Base-by-base conservation (phyloP, 2,329 filamentous ascomycete species). In the Xylaria sp. region DNA sequence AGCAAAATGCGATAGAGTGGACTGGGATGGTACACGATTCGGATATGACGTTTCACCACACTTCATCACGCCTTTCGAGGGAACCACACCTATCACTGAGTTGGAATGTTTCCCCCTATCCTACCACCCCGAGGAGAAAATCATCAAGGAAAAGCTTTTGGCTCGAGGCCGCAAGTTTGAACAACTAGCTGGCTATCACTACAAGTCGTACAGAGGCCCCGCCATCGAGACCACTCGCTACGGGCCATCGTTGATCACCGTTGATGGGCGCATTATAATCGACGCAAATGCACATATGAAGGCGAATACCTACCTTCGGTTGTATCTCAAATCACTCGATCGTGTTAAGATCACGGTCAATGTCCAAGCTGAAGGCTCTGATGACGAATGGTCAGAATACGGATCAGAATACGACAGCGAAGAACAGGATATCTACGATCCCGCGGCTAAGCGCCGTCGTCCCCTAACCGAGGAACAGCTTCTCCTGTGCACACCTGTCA, bases 11-110 rank as follows among this genome's bases (percentile, higher is more conserved):
- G 65, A 65, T 1, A 26, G 33, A 17, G 61, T 82, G 2, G 78
- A 81, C 59, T 81, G 79, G 79, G 78, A 81, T 46, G 76, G 80
- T 7, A 73, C 77, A 33, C 61, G 42, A 0, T 77, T 74, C 49
- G 80, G 80, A 6, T 79, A 75, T 57, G 66, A 67, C 2, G 74
- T 67, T 0, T 75, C 73, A 0, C 65, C 63, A 10, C 38, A 76
- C 7, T 67, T 28, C 31, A 79, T 81, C 64, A 40, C 51, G 11
- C 51, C 73, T 0, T 82, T 77, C 38, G 15, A 67, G 0, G 78
- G 79, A 1, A 68, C 71, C 44, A 72, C 73, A 3, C 72, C 70
- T 6, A 77, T 81, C 26, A 70, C 61, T 0, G 73, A 71, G 0
- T 71, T 81, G 0, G 73, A 73, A 0, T 74, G 77, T 2, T 79